Evolutionary conservation across 176 grass and related monocot genomes (phyloP), one percentile per base, ranked within the genome.

Genomic region (Musa acuminata): DNA sequence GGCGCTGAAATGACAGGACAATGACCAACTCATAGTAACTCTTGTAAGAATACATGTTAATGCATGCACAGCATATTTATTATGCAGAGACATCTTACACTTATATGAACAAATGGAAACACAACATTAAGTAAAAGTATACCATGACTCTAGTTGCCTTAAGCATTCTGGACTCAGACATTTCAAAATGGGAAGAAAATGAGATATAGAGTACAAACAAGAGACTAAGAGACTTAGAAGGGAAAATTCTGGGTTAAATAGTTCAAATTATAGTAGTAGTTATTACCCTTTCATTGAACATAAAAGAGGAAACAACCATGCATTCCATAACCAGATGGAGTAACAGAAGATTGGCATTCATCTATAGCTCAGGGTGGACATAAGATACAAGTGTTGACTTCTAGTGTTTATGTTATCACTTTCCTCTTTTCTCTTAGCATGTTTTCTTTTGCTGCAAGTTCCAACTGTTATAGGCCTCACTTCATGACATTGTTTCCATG

Each of bases 311-410:
- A 14, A 17, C 35, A 70, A 70, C 35, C 19, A 48, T 11, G 3
- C 16, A 43, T 51, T 81, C 3, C 59, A 14, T 72, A 55, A 48
- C 64, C 52, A 11, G 19, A 71, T 65, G 49, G 23, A 51, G 11
- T 10, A 64, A 50, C 49, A 11, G 70, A 75, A 53, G 62, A 24
- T 64, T 80, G 12, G 50, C 75, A 75, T 49, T 24, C 23, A 23
- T 13, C 54, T 80, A 70, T 52, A 8, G 43, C 49, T 51, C 48
- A 50, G 9, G 48, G 20, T 70, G 8, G 22, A 12, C 63, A 27
- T 65, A 22, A n/a, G 67, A 16, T 21, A 10, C n/a, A 50, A 8
- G 10, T 43, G 11, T 11, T 51, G 8, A 14, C 20, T 29, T 51
- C 29, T n/a, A 70, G 43, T 48, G 21, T 50, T 70, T 70, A 11